Base-by-base conservation (phyloP, 139 green algal genomes). In the Monoraphidium neglectum region DNA sequence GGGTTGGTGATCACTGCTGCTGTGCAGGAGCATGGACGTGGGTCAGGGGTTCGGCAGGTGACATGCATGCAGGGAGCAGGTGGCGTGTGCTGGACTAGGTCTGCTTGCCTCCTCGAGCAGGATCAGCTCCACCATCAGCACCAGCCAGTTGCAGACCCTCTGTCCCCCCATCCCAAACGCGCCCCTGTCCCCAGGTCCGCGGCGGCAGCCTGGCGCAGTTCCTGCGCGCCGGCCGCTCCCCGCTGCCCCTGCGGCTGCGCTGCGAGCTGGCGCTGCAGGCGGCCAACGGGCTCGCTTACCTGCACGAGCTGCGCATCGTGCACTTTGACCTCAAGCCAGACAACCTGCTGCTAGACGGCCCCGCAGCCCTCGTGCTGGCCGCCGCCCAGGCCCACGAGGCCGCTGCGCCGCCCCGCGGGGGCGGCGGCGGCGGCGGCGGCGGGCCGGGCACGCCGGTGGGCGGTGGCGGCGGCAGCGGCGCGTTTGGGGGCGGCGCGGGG, bases 311-410 rank as follows among this genome's bases (percentile, higher is more conserved):
- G 78, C 82, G 86, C n/a, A 87, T 98, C 26, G 93, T 98, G 32
- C 94, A 98, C 83, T 98, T 98, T 76, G 94, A 98, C 78, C 91
- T 98, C 40, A 86, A 83, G 86, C 90, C 90, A 12, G 94, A 98
- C 86, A 98, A 98, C 86, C 82, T 98, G 77, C 90, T 98, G 70
- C 85, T 98, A 37, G 95, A 95, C 40, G 87, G 83, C 15, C 75
- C 75, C 46, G 61, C 38, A 6, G 56, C 75, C 5, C 49, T 69
- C n/a, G 75, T 75, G 24, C 57, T 38, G 4, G 54, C 66, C 33
- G 75, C 75, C 53, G 75, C 33, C 37, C 66, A 61, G 75, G 54
- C 38, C 8, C 43, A 51, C n/a, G n/a, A n/a, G n/a, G n/a, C n/a
- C n/a, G 16, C 49, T 59, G 49, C 16, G 49, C 49, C 49, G 49